Evolutionary conservation across 1,284 basidiomycete species (phyloP).

Genomic region (Tilletia setariae): DNA sequence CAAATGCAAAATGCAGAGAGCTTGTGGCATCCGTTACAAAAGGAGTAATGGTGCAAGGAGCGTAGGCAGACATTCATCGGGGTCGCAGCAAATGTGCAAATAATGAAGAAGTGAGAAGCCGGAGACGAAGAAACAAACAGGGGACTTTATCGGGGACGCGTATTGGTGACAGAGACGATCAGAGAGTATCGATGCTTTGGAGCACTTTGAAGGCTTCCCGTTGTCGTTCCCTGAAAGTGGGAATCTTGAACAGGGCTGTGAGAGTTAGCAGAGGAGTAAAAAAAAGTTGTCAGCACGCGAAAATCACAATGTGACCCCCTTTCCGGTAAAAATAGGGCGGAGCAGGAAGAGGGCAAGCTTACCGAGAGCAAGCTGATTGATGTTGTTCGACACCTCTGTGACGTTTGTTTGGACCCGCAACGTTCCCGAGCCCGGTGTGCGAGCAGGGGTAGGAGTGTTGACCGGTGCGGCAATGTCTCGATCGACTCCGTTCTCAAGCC

Average conservation of each 20-base stretch:
- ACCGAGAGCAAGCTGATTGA: constrained; percentile 9
- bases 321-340: too few species aligned
- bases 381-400: constrained; percentile 9
- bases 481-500: constrained; percentile 9
- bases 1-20: too few species aligned
- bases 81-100: not conserved
- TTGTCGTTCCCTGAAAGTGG: constrained; percentile 8
- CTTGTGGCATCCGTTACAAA: too few species aligned
- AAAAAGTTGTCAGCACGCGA: not conserved
- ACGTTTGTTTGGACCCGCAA: not conserved
- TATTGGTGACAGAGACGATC: not conserved
- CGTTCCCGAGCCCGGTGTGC: not conserved
- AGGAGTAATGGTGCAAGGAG: too few species aligned
- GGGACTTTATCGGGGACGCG: not conserved
- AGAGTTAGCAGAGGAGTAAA: not conserved
- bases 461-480: not conserved
- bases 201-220: constrained; percentile 11
- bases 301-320: not conserved
- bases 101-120: not conserved
- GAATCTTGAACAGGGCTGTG: constrained; percentile 11
- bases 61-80: too few species aligned
- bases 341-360: not conserved
- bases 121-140: not conserved
- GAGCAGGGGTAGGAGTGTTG: not conserved
- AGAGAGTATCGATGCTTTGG: not conserved